Conservation (phyloP, 179 eudicot genomes). For the Heliamphora pulchella region DNA sequence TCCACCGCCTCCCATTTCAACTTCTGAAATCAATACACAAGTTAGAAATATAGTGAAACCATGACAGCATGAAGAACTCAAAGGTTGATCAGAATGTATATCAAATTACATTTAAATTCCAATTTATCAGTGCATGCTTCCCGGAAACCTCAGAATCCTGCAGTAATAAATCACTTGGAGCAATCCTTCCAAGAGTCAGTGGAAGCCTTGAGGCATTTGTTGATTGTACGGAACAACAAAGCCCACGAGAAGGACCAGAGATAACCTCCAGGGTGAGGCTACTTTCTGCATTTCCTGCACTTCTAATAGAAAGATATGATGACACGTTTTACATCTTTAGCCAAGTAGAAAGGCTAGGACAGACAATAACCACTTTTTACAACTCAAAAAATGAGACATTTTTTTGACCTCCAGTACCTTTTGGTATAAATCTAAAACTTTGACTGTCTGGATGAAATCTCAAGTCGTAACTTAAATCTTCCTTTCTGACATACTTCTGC, state of each 20-base stretch:
- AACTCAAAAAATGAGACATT: slow-evolving; percentile 26
- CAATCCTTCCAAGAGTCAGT: slow-evolving; percentile 85
- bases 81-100: slow-evolving; percentile 3
- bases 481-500: slow-evolving; percentile 34
- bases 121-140: slow-evolving; percentile 86
- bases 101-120: slow-evolving; percentile 66
- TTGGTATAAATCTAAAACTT: slow-evolving; percentile 27
- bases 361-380: slow-evolving; percentile 5
- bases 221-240: slow-evolving; percentile 50
- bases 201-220: slow-evolving; percentile 72
- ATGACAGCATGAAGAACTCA: slow-evolving; percentile 1
- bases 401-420: slow-evolving; percentile 40
- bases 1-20: slow-evolving; percentile 93
- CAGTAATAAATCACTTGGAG: slow-evolving; percentile 67
- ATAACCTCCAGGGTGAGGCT: slow-evolving; percentile 77
- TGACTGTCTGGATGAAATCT: slow-evolving; percentile 31
- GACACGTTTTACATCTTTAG: slow-evolving; percentile 45
- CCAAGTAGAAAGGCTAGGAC: neutral
- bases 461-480: slow-evolving; percentile 34
- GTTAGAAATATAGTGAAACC: slow-evolving; percentile 1
- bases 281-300: slow-evolving; percentile 87
- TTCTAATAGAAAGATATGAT: slow-evolving; percentile 65
- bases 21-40: slow-evolving; percentile 40
- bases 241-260: slow-evolving; percentile 78
- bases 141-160: slow-evolving; percentile 94